Evolutionary conservation across 805 yeast species (phyloP).

Genomic region (Candida morakotiae): DNA sequence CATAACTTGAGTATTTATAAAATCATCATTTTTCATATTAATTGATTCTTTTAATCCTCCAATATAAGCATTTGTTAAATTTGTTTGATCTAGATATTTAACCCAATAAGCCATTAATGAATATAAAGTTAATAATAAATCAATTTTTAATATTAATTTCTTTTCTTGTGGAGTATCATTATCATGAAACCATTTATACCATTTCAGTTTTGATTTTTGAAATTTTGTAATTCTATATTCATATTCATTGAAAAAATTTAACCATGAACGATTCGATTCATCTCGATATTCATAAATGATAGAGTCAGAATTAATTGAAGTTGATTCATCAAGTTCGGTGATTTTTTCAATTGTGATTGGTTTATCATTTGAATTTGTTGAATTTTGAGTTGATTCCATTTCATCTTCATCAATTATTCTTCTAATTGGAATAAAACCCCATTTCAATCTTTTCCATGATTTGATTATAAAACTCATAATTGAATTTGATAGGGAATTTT

Average conservation of each 20-base stretch:
- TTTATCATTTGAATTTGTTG: not conserved
- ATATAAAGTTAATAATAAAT: conserved; percentile 28
- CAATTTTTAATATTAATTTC: conserved; percentile 26
- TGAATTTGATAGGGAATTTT: too few species aligned
- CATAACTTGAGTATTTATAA: conserved; percentile 54
- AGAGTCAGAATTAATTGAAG: too few species aligned
- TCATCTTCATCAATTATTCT: conserved; percentile 29
- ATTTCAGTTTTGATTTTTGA: conserved; percentile 20
- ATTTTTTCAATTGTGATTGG: conserved; percentile 50
- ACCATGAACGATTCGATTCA: conserved; percentile 29
- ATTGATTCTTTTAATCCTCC: conserved; percentile 58
- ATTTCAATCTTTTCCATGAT: conserved; percentile 16
- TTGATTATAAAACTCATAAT: not conserved
- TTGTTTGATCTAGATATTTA: conserved; percentile 58
- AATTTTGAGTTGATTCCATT: not conserved
- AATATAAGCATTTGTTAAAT: conserved; percentile 61
- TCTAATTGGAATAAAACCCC: conserved; percentile 33
- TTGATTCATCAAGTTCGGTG: not conserved
- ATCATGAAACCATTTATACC: conserved; percentile 46
- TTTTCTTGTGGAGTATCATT: conserved; percentile 39
- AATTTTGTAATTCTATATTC: conserved; percentile 48
- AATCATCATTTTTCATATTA: conserved; percentile 57
- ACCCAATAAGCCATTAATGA: conserved; percentile 53
- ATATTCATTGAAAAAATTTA: conserved; percentile 47
- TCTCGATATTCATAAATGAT: conserved; percentile 25